Percentiles rank a stretch among this genome's conserved stretches.
Conservation (phyloP, 1,139 yeast species). For the Suhomyces coccinellae region DNA sequence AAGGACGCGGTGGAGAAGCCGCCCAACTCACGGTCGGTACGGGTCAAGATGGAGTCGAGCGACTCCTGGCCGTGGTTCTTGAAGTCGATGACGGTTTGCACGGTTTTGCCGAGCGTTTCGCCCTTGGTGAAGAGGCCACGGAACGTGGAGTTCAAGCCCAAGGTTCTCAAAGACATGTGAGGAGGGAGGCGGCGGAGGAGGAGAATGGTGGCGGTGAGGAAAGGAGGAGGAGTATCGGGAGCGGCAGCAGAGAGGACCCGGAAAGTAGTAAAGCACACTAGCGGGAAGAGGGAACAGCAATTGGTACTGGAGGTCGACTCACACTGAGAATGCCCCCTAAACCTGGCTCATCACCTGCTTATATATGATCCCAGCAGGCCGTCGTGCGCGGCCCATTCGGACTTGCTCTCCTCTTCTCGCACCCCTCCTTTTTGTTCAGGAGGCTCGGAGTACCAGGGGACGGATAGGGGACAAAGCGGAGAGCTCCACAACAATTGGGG, state of each 20-base stretch:
- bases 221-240: neutral
- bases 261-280: too few species aligned
- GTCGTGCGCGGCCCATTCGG: conserved; percentile 2
- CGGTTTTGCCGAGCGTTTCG: conserved; percentile 30
- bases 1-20: conserved; percentile 73
- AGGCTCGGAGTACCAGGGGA: conserved; percentile 3
- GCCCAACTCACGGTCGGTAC: conserved; percentile 74
- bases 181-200: neutral
- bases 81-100: conserved; percentile 57
- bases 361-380: conserved; percentile 6
- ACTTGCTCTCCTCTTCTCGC: neutral
- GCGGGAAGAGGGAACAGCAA: neutral
- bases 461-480: too few species aligned
- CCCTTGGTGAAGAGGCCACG: conserved; percentile 39
- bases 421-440: too few species aligned
- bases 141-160: conserved; percentile 42
- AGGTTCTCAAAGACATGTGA: conserved; percentile 45
- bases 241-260: neutral
- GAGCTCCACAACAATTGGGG: too few species aligned
- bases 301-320: too few species aligned
- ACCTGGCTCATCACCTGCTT: conserved; percentile 2
- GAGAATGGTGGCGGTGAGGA: neutral
- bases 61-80: conserved; percentile 41
- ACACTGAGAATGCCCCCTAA: neutral
- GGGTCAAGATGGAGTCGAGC: conserved; percentile 51